phyloP scores from a whole-genome alignment of 306 rosid species.

The Rosa lucieae region DNA sequence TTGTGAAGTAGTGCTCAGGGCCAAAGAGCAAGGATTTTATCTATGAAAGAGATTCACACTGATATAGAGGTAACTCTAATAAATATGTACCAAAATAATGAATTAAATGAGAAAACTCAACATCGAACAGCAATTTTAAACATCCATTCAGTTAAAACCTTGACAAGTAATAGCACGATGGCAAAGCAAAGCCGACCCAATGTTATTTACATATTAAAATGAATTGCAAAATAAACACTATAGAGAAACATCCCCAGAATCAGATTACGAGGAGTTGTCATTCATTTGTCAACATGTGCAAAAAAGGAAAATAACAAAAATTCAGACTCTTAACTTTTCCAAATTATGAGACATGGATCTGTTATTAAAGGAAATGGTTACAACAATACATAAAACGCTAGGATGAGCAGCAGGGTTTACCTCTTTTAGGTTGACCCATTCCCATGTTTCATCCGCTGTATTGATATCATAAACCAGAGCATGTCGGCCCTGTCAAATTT shows the following conservation, averaged over 20 bases:
- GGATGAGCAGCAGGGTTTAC: slow-evolving; percentile 26
- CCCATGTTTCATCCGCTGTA: slow-evolving; percentile 57
- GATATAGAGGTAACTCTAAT: neutral
- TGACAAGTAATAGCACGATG: neutral
- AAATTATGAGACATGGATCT: neutral
- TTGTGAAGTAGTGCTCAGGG: neutral
- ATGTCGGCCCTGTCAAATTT: slow-evolving; percentile 43
- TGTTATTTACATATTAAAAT: neutral
- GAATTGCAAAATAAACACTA: neutral
- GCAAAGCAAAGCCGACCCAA: slow-evolving; percentile 2
- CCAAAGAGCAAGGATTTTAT: neutral
- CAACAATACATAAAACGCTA: neutral
- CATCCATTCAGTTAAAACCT: neutral
- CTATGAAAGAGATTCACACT: neutral
- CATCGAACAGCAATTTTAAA: neutral
- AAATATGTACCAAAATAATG: neutral
- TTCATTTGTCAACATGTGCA: neutral
- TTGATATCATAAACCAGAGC: slow-evolving; percentile 58
- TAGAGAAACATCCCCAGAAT: neutral
- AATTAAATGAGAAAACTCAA: neutral
- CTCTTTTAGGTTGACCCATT: slow-evolving; percentile 63
- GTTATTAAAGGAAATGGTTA: neutral
- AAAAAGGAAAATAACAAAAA: neutral
- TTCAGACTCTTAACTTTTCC: neutral
- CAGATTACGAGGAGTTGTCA: neutral